Base-by-base conservation (phyloP, 1,284 basidiomycete genomes). In the Naganishia sp. region DNA sequence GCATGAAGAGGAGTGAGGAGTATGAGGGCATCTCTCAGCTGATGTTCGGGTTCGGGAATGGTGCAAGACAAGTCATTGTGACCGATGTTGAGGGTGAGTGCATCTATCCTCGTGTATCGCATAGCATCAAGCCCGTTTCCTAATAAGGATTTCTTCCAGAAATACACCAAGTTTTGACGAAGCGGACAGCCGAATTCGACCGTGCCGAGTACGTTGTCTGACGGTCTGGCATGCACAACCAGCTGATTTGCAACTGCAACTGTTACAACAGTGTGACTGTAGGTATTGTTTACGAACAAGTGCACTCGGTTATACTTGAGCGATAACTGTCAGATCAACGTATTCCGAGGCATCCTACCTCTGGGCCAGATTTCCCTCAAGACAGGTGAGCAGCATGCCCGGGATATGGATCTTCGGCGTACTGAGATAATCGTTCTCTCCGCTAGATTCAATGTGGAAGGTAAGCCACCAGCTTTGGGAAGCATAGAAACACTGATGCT, bases 281-380 rank as follows among this genome's bases (percentile, higher is more conserved):
- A 50, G 13, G 63, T 36, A 6, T 1, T 23, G 6, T 42, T 1
- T 11, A 6, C 33, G 1, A 1, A 3, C 4, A 10, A 18, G 18
- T n/a, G 0, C 3, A 45, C 23, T 42, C 33, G 28, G 28, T 39
- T 13, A 21, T 18, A 7, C 10, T 13, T 39, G 10, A 39, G 36
- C 36, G 9, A 39, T 39, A 39, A 39, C 36, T 39, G 28, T 28
- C 11, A 67, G 66, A 71, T 66, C 54, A 53, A 64, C 7, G 57
- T 72, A 16, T 75, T 76, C 59, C 39, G 48, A 16, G 65, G 64
- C 2, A 61, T 76, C 63, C 36, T 73, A 1, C 72, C 75, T 13
- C 52, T 60, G 11, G 74, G 65, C 23, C 70, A 73, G 25, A 70
- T 75, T 43, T 55, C 72, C 6, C 56, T 73, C 15, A 69, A 61